Base-by-base conservation (phyloP, 352 stramenopile genomes). In the Pythium periplocum region DNA sequence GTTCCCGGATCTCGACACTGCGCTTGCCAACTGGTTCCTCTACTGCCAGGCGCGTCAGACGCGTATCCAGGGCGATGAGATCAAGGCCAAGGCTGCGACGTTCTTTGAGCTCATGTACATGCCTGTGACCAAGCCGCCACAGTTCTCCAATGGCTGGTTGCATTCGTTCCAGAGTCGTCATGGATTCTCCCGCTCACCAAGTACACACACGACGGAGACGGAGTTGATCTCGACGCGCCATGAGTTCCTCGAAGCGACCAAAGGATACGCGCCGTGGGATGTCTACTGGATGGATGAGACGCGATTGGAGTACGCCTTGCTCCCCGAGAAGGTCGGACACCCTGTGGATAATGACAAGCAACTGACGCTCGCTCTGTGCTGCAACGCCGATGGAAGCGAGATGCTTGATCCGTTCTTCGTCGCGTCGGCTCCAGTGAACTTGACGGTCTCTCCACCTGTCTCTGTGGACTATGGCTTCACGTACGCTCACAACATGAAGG, bases 71-170 rank as follows among this genome's bases (percentile, higher is more conserved):
- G 82, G 82, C 30, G 82, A 92, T 50, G 71, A 85, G 48, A 75
- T 92, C 61, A 86, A 86, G 38, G 69, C 81, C 55, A 87, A 89
- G 57, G 82, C 77, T 39, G 75, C 73, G 6, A 57, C 71, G 0
- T 85, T 90, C 55, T 89, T 82, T 52, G 79, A 85, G 34, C 53
- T 87, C 11, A 68, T 92, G 71, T 58, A 64, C 2, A 60, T 73
- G 32, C 63, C 76, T n/a, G 62, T 64, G 11, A 57, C 61, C 40
- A 58, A 76, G 7, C 69, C 74, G 43, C 82, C 80, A 37, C 77
- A 88, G 61, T 93, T 93, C 54, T 93, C 80, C n/a, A 93, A 93
- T 57, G 83, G 83, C 1, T 93, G 83, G 83, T 73, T 93, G 68
- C 81, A 89, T 53, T 90, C 79, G 34, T 93, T 91, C 51, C 83